Percentiles rank a stretch among this genome's conserved stretches.
These are phyloP conservation scores for Batkoa obscura DNA, from an alignment of 371 early-diverging fungal species.

Conservation along the genomic window DNA sequence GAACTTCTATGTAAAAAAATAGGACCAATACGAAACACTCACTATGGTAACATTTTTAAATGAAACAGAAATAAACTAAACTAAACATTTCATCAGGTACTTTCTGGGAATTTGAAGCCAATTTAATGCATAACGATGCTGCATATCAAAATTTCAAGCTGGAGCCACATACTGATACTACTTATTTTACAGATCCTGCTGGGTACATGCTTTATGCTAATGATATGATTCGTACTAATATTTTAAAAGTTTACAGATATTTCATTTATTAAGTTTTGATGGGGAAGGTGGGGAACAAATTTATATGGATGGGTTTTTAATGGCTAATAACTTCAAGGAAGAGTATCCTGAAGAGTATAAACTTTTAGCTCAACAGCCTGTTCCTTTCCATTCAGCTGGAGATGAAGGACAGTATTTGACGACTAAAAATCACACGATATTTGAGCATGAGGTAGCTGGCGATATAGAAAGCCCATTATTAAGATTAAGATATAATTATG, in stretches of 20 bases:
- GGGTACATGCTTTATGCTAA: conserved; percentile 23
- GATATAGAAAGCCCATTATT: conserved; percentile 13
- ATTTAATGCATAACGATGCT: conserved; percentile 68
- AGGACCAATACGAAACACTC: conserved; percentile 58
- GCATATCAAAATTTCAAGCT: conserved; percentile 66
- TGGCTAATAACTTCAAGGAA: conserved; percentile 39
- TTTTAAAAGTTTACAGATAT: conserved; percentile 41
- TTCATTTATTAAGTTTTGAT: conserved; percentile 53
- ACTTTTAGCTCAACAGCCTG: conserved; percentile 28
- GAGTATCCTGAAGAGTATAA: conserved; percentile 38
- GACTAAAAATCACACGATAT: conserved; percentile 21
- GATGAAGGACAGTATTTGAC: conserved; percentile 20
- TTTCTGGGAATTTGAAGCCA: conserved; percentile 69
- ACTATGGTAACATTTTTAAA: conserved; percentile 32
- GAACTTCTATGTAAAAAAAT: conserved; percentile 45
- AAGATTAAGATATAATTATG: conserved; percentile 73
- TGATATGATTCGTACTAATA: not conserved
- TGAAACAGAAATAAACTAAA: not conserved
- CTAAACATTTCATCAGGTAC: conserved; percentile 12
- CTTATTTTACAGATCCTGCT: conserved; percentile 76
- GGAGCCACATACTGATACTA: conserved; percentile 77
- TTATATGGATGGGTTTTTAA: conserved; percentile 68
- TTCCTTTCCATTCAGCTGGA: conserved; percentile 70
- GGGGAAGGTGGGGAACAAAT: conserved; percentile 64
- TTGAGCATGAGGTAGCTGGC: conserved; percentile 15